phyloP scores from a whole-genome alignment of 495 filamentous ascomycete genomes.

The Xylaria bambusicola region DNA sequence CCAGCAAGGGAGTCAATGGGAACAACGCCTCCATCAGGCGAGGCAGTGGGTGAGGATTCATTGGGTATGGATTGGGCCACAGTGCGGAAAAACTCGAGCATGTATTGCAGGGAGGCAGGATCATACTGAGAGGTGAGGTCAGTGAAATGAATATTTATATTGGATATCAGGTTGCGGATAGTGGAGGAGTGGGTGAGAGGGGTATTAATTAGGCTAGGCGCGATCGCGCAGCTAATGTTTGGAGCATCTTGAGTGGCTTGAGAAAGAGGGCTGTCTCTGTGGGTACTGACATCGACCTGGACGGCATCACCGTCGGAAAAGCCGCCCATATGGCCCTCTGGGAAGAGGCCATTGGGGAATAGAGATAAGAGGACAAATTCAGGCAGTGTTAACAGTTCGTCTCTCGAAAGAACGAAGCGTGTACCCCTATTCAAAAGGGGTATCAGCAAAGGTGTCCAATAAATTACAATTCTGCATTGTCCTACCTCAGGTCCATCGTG shows the following conservation, averaged over 20 bases:
- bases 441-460: conserved; percentile 29
- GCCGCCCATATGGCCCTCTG: conserved; percentile 92
- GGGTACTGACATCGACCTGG: conserved; percentile 85
- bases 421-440: conserved; percentile 66
- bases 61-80: conserved; percentile 92
- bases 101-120: conserved; percentile 92
- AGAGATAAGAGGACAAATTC: conserved; percentile 99
- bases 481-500: conserved; percentile 88
- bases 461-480: conserved; percentile 2
- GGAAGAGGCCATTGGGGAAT: conserved; percentile 96
- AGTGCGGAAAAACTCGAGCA: conserved; percentile 97
- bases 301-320: conserved; percentile 90
- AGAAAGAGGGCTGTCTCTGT: conserved; percentile 25
- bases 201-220: conserved; percentile 28
- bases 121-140: conserved; percentile 79
- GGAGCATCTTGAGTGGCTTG: conserved; percentile 23
- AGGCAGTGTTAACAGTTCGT: conserved; percentile 91
- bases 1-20: conserved; percentile 53
- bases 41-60: conserved; percentile 62
- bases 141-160: conserved; percentile 58
- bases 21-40: conserved; percentile 62
- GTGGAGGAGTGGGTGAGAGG: conserved; percentile 25
- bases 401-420: conserved; percentile 88
- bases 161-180: conserved; percentile 44
- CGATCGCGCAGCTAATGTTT: conserved; percentile 19